Base-by-base conservation (phyloP, 2,329 filamentous ascomycete species). In the Pestalotiopsis sp. region DNA sequence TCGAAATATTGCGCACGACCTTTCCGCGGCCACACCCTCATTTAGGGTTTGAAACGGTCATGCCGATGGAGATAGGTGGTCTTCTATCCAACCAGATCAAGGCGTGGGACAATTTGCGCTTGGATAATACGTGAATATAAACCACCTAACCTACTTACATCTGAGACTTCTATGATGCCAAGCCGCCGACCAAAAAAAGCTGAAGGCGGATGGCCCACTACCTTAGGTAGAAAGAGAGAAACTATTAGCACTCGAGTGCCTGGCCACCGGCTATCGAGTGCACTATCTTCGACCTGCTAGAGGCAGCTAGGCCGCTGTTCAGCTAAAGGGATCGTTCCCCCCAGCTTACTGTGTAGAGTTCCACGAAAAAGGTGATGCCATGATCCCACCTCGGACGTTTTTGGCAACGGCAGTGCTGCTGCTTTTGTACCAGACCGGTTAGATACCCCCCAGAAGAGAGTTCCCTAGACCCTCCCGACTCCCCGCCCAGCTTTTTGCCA, bases 311-410 rank as follows among this genome's bases (percentile, higher is more conserved):
- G 45, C 14, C 20, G 20, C 20, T 9, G 13, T n/a, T 7, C 45
- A 52, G 45, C 45, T n/a, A 20, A n/a, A 40, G 11, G 27, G 14
- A 62, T 41, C 31, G 7, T 6, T 17, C 14, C 27, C 9, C 38
- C 59, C 27, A n/a, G 12, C 65, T n/a, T 60, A n/a, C n/a, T n/a
- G n/a, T n/a, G n/a, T n/a, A 5, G 56, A 41, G 65, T 60, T 49
- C 31, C 64, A 27, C 64, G 56, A 66, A 36, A n/a, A 60, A 31
- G 52, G 52, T 59, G 65, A n/a, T 66, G 25, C 41, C 27, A 56
- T 49, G 17, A 52, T 27, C 52, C 56, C 65, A 59, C 65, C n/a
- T 56, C 25, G 23, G 63, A 38, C 45, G 63, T 57, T 49, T 52
- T 66, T 38, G 41, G 27, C 38, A 27, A 27, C 20, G 20, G 65